Percentiles rank a stretch among this genome's conserved stretches.
phyloP scores from a whole-genome alignment of 2,329 filamentous ascomycete genomes.

The Pseudogymnoascus sp. region DNA sequence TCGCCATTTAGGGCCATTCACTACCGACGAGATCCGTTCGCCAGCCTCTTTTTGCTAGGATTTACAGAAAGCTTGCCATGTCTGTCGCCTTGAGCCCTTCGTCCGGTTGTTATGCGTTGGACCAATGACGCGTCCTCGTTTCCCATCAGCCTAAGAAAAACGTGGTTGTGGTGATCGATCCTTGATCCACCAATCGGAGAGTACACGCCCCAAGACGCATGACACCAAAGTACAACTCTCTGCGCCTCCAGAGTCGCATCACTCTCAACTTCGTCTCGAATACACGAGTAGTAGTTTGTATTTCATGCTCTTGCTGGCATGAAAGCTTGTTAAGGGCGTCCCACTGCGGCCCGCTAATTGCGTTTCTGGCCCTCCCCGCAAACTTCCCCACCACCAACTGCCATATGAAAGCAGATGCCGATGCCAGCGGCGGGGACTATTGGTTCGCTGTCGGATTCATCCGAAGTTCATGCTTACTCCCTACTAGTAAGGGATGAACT shows the following conservation, averaged over 20 bases:
- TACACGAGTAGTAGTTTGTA: background rate
- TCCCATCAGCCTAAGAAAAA: background rate
- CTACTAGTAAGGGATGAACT: background rate
- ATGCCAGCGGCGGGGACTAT: background rate
- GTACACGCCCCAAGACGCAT: background rate
- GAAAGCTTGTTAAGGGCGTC: background rate
- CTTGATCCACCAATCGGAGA: background rate
- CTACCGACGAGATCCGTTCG: background rate
- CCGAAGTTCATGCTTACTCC: background rate
- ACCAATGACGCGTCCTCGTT: background rate
- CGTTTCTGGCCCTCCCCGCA: background rate
- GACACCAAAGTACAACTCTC: background rate
- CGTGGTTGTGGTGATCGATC: background rate
- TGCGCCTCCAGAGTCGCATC: background rate
- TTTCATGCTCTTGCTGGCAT: background rate
- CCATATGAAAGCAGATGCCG: background rate
- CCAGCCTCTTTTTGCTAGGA: background rate
- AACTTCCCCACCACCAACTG: background rate
- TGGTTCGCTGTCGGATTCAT: background rate
- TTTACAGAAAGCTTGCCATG: background rate
- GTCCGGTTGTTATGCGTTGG: background rate
- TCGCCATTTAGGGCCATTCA: background rate
- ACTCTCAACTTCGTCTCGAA: background rate
- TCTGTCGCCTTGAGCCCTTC: background rate
- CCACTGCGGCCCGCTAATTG: background rate